A percentile compares a stretch with the other conserved stretches of the same genome.
These are phyloP conservation scores for Colletotrichum sp. DNA, from an alignment of 2,329 filamentous ascomycete genomes.

Conservation along the genomic window DNA sequence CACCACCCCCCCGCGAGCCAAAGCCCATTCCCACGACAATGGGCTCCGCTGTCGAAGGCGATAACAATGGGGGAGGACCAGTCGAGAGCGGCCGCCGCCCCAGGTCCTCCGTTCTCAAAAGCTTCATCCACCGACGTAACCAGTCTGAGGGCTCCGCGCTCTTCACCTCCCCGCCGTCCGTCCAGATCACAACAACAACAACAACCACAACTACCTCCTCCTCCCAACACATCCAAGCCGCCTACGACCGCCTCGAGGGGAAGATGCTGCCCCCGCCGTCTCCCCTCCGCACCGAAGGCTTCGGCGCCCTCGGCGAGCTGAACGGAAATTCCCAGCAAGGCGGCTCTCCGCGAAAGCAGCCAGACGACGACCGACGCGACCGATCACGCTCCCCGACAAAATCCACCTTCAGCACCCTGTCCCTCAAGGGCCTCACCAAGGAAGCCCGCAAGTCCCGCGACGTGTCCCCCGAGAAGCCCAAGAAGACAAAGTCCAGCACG, in stretches of 20 bases:
- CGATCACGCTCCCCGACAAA: slow-evolving; percentile 48
- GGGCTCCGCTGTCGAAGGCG: slow-evolving; percentile 14
- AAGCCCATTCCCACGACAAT: slow-evolving; percentile 14
- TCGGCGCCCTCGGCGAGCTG: slow-evolving; percentile 58
- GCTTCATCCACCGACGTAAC: slow-evolving; percentile 55
- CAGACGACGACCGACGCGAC: slow-evolving; percentile 35
- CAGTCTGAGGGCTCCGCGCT: slow-evolving; percentile 43
- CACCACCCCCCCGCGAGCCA: background rate
- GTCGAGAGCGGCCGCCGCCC: slow-evolving; percentile 22
- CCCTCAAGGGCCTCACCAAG: slow-evolving; percentile 47
- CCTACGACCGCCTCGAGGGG: slow-evolving; percentile 20
- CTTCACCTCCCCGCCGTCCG: slow-evolving; percentile 25
- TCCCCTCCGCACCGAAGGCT: slow-evolving; percentile 37
- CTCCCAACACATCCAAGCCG: slow-evolving; percentile 18
- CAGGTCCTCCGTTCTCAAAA: slow-evolving; percentile 55
- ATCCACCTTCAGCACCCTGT: slow-evolving; percentile 46
- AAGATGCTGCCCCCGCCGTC: slow-evolving; percentile 25
- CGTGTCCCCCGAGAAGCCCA: slow-evolving; percentile 64
- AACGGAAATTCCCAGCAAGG: slow-evolving; percentile 57
- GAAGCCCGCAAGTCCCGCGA: slow-evolving; percentile 46
- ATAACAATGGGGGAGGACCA: slow-evolving; percentile 15
- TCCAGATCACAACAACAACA: slow-evolving; percentile 22
- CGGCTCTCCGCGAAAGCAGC: slow-evolving; percentile 43
- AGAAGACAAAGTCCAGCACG: slow-evolving; percentile 83
- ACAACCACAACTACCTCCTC: slow-evolving; percentile 4